Percentiles rank a stretch among this genome's conserved stretches.
phyloP scores from a whole-genome alignment of 2,329 filamentous ascomycete species.

The Venturia asperata region DNA sequence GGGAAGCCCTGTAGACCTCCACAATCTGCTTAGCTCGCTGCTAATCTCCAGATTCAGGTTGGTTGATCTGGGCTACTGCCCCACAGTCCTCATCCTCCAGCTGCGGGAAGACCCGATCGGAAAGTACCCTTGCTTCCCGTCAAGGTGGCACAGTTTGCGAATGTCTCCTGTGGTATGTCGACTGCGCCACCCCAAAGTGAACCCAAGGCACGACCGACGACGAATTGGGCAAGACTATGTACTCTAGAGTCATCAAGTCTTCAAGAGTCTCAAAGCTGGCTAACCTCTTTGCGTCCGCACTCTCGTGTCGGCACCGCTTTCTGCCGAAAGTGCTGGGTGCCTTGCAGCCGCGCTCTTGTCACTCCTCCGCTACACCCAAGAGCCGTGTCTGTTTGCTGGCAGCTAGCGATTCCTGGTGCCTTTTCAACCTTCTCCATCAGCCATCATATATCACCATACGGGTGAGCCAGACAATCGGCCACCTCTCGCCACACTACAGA shows the following conservation, averaged over 20 bases:
- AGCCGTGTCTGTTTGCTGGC: background rate
- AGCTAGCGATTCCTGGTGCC: background rate
- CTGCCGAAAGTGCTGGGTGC: background rate
- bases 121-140: background rate
- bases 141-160: background rate
- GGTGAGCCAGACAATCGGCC: no score
- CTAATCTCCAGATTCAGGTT: constrained; percentile 6
- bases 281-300: background rate
- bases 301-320: background rate
- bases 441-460: no score
- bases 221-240: background rate
- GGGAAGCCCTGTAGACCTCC: constrained; percentile 8
- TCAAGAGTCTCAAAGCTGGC: background rate
- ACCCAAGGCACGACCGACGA: background rate
- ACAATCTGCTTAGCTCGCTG: constrained; percentile 6
- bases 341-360: background rate
- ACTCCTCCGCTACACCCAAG: background rate
- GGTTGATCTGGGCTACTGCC: constrained; percentile 1
- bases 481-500: no score
- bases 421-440: no score
- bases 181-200: background rate
- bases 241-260: background rate
- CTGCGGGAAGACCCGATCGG: constrained; percentile 1
- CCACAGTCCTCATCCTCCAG: background rate
- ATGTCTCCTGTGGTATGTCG: background rate